These are phyloP conservation scores for Penicillium verhagenii DNA, from an alignment of 495 filamentous ascomycete species.

Conservation along the genomic window DNA sequence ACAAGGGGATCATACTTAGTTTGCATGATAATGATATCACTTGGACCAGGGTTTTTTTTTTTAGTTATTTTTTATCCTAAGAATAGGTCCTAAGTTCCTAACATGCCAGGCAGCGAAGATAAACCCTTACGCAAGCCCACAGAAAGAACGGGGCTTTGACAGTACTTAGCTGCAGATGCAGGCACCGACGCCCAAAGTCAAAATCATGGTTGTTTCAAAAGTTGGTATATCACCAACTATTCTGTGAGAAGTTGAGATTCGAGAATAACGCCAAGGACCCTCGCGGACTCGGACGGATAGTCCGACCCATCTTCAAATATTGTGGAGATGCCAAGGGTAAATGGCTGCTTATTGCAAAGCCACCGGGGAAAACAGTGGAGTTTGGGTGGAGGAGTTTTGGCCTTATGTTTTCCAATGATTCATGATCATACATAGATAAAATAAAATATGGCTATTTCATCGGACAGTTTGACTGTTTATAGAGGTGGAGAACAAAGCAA, in stretches of 20 bases:
- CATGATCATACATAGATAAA: background rate
- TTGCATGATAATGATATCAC: background rate
- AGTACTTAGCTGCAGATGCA: background rate
- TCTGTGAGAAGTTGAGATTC: too few species aligned
- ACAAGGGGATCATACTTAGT: too few species aligned
- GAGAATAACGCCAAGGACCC: background rate
- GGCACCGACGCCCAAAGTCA: background rate
- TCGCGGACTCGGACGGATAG: background rate
- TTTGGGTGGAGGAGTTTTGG: too few species aligned
- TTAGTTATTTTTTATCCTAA: background rate
- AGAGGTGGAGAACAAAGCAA: background rate
- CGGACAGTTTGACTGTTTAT: background rate
- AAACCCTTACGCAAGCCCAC: background rate
- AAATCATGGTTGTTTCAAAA: background rate
- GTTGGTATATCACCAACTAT: too few species aligned
- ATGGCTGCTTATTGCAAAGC: background rate
- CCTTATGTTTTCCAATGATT: background rate
- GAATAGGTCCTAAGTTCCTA: background rate
- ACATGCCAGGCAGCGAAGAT: background rate
- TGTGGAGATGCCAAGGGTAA: conserved; percentile 1
- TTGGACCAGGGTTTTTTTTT: background rate
- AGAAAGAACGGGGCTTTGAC: too few species aligned
- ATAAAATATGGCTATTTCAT: background rate
- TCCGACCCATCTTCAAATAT: background rate
- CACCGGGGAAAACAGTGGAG: too few species aligned